A percentile compares a stretch with the other conserved stretches of the same genome.
These are phyloP conservation scores for Ophiostoma montium DNA, from an alignment of 2,329 filamentous ascomycete species.

Conservation along the genomic window DNA sequence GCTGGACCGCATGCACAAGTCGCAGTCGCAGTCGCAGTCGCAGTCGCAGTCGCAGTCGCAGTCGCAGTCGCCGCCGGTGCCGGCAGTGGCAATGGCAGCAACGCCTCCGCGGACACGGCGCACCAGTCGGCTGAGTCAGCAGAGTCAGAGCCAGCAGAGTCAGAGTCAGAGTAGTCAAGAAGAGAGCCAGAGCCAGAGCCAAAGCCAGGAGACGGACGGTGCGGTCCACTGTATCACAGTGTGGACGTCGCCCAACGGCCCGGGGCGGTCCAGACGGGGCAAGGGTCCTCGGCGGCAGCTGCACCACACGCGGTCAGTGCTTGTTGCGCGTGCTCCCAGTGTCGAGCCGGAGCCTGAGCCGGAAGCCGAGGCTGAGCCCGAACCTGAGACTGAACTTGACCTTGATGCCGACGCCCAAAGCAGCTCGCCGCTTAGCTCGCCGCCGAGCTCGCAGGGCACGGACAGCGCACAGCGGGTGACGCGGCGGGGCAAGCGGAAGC, in stretches of 20 bases:
- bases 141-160: constrained; percentile 7
- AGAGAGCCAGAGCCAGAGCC: background rate
- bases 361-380: too few species aligned
- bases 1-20: constrained; percentile 23
- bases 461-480: background rate
- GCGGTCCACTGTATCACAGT: constrained; percentile 20
- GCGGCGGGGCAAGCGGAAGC: constrained; percentile 10
- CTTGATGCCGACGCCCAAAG: too few species aligned
- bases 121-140: constrained; percentile 5
- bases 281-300: background rate
- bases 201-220: constrained; percentile 11
- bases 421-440: constrained; percentile 7
- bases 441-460: background rate
- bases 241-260: constrained; percentile 2
- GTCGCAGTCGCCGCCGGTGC: too few species aligned
- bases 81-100: too few species aligned
- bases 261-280: constrained; percentile 5
- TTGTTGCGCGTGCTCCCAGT: too few species aligned
- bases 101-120: constrained; percentile 15
- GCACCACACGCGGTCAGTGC: background rate
- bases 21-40: constrained; percentile 4
- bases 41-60: constrained; percentile 13
- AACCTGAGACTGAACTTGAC: too few species aligned
- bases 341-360: too few species aligned
- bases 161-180: too few species aligned